phyloP scores from a whole-genome alignment of 2,329 filamentous ascomycete genomes.

The Blumeria hordei region DNA sequence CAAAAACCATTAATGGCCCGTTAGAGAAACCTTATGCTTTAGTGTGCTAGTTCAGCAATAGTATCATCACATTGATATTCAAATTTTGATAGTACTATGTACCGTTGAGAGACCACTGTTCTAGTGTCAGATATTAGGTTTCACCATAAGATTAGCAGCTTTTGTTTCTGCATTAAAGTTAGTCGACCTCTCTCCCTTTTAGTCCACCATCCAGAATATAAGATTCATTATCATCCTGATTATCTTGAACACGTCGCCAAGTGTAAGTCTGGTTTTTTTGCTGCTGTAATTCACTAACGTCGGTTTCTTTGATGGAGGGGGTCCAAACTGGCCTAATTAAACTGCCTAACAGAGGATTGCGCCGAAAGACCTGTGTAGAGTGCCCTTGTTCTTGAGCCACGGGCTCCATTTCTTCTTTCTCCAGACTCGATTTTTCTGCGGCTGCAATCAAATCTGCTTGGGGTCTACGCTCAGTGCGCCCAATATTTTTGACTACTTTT shows the following conservation, averaged over 20 bases:
- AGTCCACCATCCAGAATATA: slow-evolving; percentile 18
- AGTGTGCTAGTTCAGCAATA: no score
- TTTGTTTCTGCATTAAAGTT: no score
- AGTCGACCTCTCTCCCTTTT: slow-evolving; percentile 7
- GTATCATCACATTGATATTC: no score
- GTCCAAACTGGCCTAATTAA: slow-evolving; percentile 15
- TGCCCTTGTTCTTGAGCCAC: background rate
- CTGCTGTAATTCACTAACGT: background rate
- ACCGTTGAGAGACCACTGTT: no score
- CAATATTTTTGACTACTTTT: slow-evolving; percentile 22
- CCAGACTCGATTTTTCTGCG: background rate
- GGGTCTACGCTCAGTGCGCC: background rate
- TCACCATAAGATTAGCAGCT: no score
- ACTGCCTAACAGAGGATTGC: slow-evolving; percentile 15
- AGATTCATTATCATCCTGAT: slow-evolving; percentile 18
- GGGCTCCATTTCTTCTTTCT: slow-evolving; percentile 8
- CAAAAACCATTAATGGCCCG: no score
- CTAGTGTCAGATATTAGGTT: no score
- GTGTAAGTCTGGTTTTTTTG: slow-evolving; percentile 11
- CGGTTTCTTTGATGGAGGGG: no score
- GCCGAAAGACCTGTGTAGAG: slow-evolving; percentile 12
- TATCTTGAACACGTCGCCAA: slow-evolving; percentile 20
- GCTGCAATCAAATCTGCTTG: background rate
- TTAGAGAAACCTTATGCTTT: no score
- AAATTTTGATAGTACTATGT: no score